These are phyloP conservation scores for Saccharomyces hybrid DNA, from an alignment of 1,139 yeast species.

Conservation along the genomic window DNA sequence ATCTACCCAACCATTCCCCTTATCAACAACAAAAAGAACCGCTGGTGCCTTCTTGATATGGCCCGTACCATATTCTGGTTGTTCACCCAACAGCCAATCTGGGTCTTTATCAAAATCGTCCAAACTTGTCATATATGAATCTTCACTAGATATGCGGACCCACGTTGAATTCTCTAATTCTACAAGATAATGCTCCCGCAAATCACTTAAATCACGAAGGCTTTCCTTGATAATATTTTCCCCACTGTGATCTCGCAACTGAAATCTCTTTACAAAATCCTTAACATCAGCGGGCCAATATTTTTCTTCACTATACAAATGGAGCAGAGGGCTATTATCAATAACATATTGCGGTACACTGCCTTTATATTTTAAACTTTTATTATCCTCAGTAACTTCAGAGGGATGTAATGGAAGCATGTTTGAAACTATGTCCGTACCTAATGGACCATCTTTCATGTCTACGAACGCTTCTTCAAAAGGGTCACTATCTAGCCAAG, in stretches of 20 bases:
- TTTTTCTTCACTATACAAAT: slow-evolving; percentile 79
- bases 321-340: slow-evolving; percentile 73
- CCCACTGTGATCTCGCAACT: slow-evolving; percentile 30
- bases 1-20: slow-evolving; percentile 84
- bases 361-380: slow-evolving; percentile 28
- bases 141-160: slow-evolving; percentile 19
- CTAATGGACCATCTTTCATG: slow-evolving; percentile 5
- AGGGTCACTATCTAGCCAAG: slow-evolving; percentile 22
- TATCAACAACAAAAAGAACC: slow-evolving; percentile 72
- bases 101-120: slow-evolving; percentile 63
- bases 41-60: slow-evolving; percentile 73
- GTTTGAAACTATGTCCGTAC: background rate
- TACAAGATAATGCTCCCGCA: slow-evolving; percentile 18
- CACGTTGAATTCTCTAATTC: slow-evolving; percentile 17
- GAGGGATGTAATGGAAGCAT: slow-evolving; percentile 16
- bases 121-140: slow-evolving; percentile 53
- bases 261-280: slow-evolving; percentile 60
- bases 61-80: slow-evolving; percentile 68
- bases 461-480: slow-evolving; percentile 10
- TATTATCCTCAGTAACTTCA: slow-evolving; percentile 21
- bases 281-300: slow-evolving; percentile 79
- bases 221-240: slow-evolving; percentile 28
- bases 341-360: slow-evolving; percentile 67
- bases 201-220: slow-evolving; percentile 17
- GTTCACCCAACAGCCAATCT: slow-evolving; percentile 74